These are phyloP conservation scores for Xylariales sp. DNA, from an alignment of 2,329 filamentous ascomycete genomes.

Conservation along the genomic window DNA sequence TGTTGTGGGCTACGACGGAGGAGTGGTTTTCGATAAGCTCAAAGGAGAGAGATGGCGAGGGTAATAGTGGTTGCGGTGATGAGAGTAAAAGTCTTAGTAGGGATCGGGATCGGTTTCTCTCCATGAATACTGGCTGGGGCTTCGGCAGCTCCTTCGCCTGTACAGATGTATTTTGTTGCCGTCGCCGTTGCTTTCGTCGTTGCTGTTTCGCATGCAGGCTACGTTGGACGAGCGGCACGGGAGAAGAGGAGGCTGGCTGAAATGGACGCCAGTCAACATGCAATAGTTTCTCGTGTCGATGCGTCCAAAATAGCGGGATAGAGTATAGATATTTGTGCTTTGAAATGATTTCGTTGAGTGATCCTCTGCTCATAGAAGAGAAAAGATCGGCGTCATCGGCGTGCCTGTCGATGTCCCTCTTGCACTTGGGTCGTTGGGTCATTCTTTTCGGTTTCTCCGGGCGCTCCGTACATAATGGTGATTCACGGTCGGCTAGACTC, in stretches of 20 bases:
- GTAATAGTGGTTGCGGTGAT: background rate
- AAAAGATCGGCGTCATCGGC: background rate
- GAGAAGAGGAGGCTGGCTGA: background rate
- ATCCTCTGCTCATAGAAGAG: background rate
- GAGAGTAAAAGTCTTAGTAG: background rate
- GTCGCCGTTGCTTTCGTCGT: background rate
- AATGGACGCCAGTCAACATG: constrained; percentile 12
- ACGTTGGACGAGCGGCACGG: background rate
- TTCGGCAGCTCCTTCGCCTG: background rate
- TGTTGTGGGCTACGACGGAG: background rate
- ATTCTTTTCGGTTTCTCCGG: too few species aligned
- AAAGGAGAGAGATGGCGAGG: background rate
- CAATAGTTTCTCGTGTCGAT: constrained; percentile 8
- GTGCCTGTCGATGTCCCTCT: background rate
- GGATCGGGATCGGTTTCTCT: background rate
- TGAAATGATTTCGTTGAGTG: background rate
- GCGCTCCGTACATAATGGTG: too few species aligned
- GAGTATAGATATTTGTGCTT: background rate
- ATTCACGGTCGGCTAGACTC: too few species aligned
- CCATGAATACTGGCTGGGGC: background rate
- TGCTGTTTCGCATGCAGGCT: background rate
- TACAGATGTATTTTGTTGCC: background rate
- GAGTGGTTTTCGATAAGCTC: background rate
- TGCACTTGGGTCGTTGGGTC: background rate
- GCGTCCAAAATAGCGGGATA: constrained; percentile 4